phyloP scores from a whole-genome alignment of 31 red algal species.

The Odonthalia washingtoniensis region DNA sequence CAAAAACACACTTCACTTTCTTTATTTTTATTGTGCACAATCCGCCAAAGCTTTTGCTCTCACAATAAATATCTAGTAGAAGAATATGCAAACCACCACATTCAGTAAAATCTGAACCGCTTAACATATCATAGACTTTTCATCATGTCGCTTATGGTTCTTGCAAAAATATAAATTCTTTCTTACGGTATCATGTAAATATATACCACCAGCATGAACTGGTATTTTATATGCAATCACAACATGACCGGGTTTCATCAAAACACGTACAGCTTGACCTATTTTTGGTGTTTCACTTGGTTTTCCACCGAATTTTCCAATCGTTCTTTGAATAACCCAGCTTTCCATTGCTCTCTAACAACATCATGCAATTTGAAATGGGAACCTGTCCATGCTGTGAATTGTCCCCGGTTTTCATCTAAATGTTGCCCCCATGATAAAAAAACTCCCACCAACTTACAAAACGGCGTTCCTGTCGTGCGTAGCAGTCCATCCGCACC shows the following conservation, averaged over 20 bases:
- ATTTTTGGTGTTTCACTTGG: slow-evolving; percentile 53
- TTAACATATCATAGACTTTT: slow-evolving; percentile 46
- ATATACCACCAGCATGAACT: slow-evolving; percentile 66
- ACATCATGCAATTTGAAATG: slow-evolving; percentile 57
- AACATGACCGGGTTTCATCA: slow-evolving; percentile 59
- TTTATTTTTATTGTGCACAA: too few species aligned
- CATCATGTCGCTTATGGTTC: slow-evolving; percentile 51
- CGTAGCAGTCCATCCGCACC: slow-evolving; percentile 63
- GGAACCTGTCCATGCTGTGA: slow-evolving; percentile 72
- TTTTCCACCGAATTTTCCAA: slow-evolving; percentile 44
- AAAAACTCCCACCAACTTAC: slow-evolving; percentile 60
- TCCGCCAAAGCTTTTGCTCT: too few species aligned
- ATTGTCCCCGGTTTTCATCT: slow-evolving; percentile 72
- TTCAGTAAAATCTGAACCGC: slow-evolving; percentile 58
- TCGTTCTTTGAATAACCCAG: slow-evolving; percentile 38
- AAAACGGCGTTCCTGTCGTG: slow-evolving; percentile 57
- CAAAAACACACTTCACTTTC: too few species aligned
- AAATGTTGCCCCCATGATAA: slow-evolving; percentile 55
- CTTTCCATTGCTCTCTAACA: neutral
- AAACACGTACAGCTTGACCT: slow-evolving; percentile 57
- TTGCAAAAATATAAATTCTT: slow-evolving; percentile 70
- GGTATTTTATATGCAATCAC: slow-evolving; percentile 53
- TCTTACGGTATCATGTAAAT: slow-evolving; percentile 49
- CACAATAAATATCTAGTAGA: too few species aligned
- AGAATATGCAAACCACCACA: slow-evolving; percentile 58